phyloP scores from a whole-genome alignment of 23 red algal genomes.

The Agarophyton chilense region DNA sequence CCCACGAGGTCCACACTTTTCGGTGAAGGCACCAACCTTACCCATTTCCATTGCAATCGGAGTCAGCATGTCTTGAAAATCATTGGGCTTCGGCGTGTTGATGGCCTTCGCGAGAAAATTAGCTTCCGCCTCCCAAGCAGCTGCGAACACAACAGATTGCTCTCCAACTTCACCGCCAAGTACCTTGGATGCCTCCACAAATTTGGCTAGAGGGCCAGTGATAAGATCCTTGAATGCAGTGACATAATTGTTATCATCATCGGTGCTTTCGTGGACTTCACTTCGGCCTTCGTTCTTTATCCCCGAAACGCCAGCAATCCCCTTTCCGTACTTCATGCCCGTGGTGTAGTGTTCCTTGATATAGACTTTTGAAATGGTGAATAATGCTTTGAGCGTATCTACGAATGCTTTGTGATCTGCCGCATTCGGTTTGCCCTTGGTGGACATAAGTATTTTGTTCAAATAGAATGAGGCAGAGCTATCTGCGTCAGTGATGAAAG shows the following conservation, averaged over 20 bases:
- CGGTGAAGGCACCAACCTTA: slow-evolving; percentile 23
- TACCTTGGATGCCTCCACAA: slow-evolving; percentile 60
- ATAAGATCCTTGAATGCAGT: slow-evolving; percentile 52
- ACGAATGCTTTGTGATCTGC: slow-evolving; percentile 46
- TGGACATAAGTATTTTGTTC: slow-evolving; percentile 63
- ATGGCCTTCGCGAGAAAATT: slow-evolving; percentile 57
- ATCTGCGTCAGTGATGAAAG: slow-evolving; percentile 59
- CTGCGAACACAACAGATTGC: slow-evolving; percentile 28
- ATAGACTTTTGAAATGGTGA: slow-evolving; percentile 27
- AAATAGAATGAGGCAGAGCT: slow-evolving; percentile 61
- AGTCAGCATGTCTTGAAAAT: slow-evolving; percentile 64
- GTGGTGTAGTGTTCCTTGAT: slow-evolving; percentile 69
- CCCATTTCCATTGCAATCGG: slow-evolving; percentile 72
- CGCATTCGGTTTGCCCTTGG: slow-evolving; percentile 43
- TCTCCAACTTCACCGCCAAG: slow-evolving; percentile 61
- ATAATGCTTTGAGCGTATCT: slow-evolving; percentile 15
- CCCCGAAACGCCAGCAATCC: neutral
- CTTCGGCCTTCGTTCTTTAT: neutral
- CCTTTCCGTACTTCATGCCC: slow-evolving; percentile 55
- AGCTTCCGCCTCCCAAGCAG: slow-evolving; percentile 56
- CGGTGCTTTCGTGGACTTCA: neutral
- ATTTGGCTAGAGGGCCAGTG: slow-evolving; percentile 62
- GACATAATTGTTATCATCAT: slow-evolving; percentile 36
- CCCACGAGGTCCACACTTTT: slow-evolving; percentile 51
- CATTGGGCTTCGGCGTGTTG: slow-evolving; percentile 61